Evolutionary conservation across 1,139 yeast genomes (phyloP).

Genomic region (Hemisphaericaspora subhashii): DNA sequence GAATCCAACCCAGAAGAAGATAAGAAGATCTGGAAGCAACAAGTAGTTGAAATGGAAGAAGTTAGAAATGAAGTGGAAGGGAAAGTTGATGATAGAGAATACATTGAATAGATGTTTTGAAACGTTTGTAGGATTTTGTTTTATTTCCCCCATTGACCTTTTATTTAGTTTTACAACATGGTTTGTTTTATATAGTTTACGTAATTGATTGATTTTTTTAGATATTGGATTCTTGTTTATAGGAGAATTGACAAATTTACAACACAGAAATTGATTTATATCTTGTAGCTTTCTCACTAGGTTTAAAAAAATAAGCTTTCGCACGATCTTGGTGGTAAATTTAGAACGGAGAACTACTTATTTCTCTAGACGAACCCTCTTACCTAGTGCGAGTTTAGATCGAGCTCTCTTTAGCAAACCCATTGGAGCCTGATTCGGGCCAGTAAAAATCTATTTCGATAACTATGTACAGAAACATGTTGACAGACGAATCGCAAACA

Average conservation of each 20-base stretch:
- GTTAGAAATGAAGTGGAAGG: slow-evolving; percentile 83
- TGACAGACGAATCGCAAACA: too few species aligned
- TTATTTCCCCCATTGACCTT: neutral
- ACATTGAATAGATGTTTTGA: slow-evolving; percentile 17
- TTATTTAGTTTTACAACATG: too few species aligned
- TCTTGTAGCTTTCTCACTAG: too few species aligned
- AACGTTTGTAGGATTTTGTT: neutral
- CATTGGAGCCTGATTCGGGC: too few species aligned
- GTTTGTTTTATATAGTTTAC: neutral
- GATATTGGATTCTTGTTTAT: neutral
- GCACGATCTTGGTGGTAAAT: too few species aligned
- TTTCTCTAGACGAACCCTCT: too few species aligned
- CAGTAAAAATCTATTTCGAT: too few species aligned
- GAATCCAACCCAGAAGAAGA: slow-evolving; percentile 50
- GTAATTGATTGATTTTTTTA: neutral
- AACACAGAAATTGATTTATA: neutral
- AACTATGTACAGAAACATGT: too few species aligned
- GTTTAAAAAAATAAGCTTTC: too few species aligned
- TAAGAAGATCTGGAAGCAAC: slow-evolving; percentile 67
- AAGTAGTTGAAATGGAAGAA: slow-evolving; percentile 72
- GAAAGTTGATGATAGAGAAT: slow-evolving; percentile 53
- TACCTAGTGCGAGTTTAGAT: too few species aligned
- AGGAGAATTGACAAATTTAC: neutral
- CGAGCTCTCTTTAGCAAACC: too few species aligned
- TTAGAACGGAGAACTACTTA: too few species aligned